Evolutionary conservation across 352 stramenopile species (phyloP), one percentile per base, ranked within the genome.

Genomic region (Peronospora destructor): DNA sequence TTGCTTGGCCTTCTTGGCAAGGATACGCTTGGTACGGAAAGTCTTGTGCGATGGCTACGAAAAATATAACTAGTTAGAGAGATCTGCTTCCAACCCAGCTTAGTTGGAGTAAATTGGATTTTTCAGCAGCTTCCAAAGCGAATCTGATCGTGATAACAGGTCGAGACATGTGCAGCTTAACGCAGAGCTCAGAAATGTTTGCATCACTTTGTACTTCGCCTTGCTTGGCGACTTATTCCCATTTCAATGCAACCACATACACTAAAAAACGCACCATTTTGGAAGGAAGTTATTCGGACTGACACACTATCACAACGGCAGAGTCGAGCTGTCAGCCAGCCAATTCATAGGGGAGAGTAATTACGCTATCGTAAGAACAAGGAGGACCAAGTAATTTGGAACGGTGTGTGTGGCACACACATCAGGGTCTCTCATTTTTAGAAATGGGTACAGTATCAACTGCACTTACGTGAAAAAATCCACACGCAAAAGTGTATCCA

Each of bases 1-100:
- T 82, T 99, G 97, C 80, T 97, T 98, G 64, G 94, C 77, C 95
- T 99, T 99, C 85, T 99, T 99, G 64, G 94, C 96, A 61, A 99
- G 94, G 57, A 96, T 99, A 55, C 87, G 85, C 95, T 99, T 99
- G 57, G 94, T 99, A 71, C 95, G 87, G 87, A 99, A 99, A 50
- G 95, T 97, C 88, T 99, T 99, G 86, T 99, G 96, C 56, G 97
- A 98, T 66, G 97, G 95, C 97, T 98, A 48, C 13, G 39, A 2
- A 41, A 14, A 11, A 43, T 46, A 53, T 49, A 16, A 47, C 28
- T 36, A n/a, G 39, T 58, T 49, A 66, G 50, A 50, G 21, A 23
- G 8, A 5, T 35, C 3, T 3, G 12, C 8, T 1, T 32, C 6
- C 28, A 32, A 26, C 23, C 23, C 23, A 0, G 3, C 4, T 3